Conservation (phyloP, 805 yeast species). For the Cyberlindnera euphorbiae region DNA sequence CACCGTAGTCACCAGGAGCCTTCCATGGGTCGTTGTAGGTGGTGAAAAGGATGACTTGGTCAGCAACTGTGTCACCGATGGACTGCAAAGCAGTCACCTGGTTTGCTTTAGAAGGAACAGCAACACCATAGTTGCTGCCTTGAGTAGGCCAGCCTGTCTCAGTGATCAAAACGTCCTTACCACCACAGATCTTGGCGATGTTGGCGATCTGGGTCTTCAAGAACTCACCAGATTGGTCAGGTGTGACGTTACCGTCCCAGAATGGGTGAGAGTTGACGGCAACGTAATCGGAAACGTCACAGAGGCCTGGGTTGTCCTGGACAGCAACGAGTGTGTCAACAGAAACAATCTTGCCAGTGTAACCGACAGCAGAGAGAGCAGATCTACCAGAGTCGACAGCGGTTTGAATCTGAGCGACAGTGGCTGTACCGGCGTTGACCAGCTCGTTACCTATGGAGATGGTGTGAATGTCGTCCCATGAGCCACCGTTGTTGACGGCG, state of each 20-base stretch:
- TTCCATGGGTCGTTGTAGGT: constrained; percentile 65
- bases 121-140: constrained; percentile 48
- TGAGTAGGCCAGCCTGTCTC: constrained; percentile 73
- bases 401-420: constrained; percentile 40
- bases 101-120: constrained; percentile 51
- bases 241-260: constrained; percentile 52
- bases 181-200: constrained; percentile 44
- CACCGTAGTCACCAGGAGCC: constrained; percentile 47
- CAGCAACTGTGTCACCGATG: constrained; percentile 38
- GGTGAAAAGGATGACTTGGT: constrained; percentile 52
- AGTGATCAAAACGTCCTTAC: constrained; percentile 41
- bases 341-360: constrained; percentile 52
- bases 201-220: constrained; percentile 41
- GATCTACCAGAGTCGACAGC: constrained; percentile 46
- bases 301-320: constrained; percentile 44
- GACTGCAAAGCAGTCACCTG: constrained; percentile 49
- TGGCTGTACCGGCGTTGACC: constrained; percentile 47
- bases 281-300: constrained; percentile 54
- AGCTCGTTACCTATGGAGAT: constrained; percentile 62
- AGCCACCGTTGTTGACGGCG: constrained; percentile 42
- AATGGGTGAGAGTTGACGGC: constrained; percentile 67
- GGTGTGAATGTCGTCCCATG: constrained; percentile 57
- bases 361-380: constrained; percentile 41
- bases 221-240: constrained; percentile 52
- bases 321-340: constrained; percentile 67